Evolutionary conservation across 768 basidiomycete species (phyloP).

Genomic region (Suillus lakei): DNA sequence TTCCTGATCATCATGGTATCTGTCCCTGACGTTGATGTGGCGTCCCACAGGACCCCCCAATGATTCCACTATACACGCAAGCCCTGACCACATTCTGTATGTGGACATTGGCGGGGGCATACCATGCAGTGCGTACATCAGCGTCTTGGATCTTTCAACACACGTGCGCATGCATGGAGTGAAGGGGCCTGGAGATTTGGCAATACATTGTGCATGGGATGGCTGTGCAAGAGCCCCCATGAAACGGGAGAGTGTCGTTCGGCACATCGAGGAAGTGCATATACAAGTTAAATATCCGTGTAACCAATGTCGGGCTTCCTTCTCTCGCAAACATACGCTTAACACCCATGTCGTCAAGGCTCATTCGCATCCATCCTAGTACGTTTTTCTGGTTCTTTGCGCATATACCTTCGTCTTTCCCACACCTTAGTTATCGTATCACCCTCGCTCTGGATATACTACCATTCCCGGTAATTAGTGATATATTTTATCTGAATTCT

Average conservation of each 20-base stretch:
- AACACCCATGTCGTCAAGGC: slow-evolving; percentile 14
- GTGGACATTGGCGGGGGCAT: slow-evolving; percentile 8
- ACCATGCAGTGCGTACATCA: slow-evolving; percentile 14
- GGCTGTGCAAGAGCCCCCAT: slow-evolving; percentile 19
- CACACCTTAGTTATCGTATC: neutral
- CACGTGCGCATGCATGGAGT: slow-evolving; percentile 31
- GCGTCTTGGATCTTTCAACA: slow-evolving; percentile 16
- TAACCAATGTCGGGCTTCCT: slow-evolving; percentile 22
- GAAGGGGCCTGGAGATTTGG: slow-evolving; percentile 16
- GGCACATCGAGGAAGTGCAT: slow-evolving; percentile 33
- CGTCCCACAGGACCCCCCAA: neutral
- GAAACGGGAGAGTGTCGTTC: slow-evolving; percentile 33
- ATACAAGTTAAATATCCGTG: slow-evolving; percentile 22
- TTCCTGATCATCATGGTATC: neutral
- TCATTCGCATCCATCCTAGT: slow-evolving; percentile 3
- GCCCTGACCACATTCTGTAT: neutral
- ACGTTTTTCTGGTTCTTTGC: neutral
- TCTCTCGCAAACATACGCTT: slow-evolving; percentile 32
- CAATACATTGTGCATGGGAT: slow-evolving; percentile 22
- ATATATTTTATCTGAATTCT: neutral
- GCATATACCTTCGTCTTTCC: neutral
- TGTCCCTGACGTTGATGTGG: neutral
- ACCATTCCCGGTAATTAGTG: neutral
- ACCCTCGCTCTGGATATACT: neutral
- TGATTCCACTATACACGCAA: neutral